Base-by-base conservation (phyloP, 352 stramenopile genomes). In the Phytophthora multivora region DNA sequence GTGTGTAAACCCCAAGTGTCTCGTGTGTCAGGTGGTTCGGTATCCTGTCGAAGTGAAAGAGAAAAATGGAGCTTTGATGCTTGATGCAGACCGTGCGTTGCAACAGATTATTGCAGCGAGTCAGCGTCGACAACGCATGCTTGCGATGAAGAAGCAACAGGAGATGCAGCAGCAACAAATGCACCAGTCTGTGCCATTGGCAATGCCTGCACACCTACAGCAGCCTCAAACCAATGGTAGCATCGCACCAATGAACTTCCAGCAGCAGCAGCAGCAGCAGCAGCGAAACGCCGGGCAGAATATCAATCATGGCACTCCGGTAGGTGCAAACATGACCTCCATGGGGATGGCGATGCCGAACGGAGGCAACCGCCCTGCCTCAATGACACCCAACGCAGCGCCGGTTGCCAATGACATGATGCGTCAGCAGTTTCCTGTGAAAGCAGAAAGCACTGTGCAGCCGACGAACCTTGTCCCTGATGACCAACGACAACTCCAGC, bases 11-110 rank as follows among this genome's bases (percentile, higher is more conserved):
- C 67, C 89, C n/a, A 91, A 97, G 51, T 99, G 97, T 79, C 84
- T 97, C 6, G 97, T 99, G 3, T 99, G 98, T 69, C 93, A 97
- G 28, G 93, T 98, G 15, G 95, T 99, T 16, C 82, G 96, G n/a
- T 98, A 98, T 69, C 96, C 97, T 3, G 98, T 99, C 28, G 95
- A 99, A 77, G 86, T 93, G 47, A 97, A 97, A 56, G 89, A 97
- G 67, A 94, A 93, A 60, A 91, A 89, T 62, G 89, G 87, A 3
- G 68, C 73, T n/a, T 51, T 96, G 18, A 93, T 96, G 72, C 75
- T 93, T 23, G 85, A 94, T 66, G 82, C 83, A 6, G 80, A 91
- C 42, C 73, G 84, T 31, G 84, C 86, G 2, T 55, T 94, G 23
- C 80, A 89, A 40, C 86, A 95, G 49, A 93, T 95, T 64, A 83